Conservation (phyloP, 352 stramenopile genomes). For the Blastocystis hominis region DNA sequence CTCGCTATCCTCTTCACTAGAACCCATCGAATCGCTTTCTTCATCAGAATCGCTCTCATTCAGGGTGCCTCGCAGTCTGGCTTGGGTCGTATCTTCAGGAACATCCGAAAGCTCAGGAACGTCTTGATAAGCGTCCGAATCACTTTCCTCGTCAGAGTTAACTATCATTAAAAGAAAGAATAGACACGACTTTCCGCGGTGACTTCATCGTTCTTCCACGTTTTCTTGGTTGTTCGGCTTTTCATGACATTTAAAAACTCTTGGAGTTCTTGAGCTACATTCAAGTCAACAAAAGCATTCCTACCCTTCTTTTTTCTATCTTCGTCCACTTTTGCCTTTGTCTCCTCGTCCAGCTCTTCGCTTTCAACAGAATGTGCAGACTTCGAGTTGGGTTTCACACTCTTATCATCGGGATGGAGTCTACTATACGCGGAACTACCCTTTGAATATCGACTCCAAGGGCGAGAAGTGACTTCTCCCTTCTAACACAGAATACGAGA, state of each 20-base stretch:
- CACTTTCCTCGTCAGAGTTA: slow-evolving; percentile 6
- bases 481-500: slow-evolving; percentile 61
- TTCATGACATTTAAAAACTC: slow-evolving; percentile 81
- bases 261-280: slow-evolving; percentile 65
- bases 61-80: background rate
- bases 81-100: background rate
- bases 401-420: slow-evolving; percentile 63
- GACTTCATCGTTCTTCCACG: slow-evolving; percentile 77
- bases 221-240: slow-evolving; percentile 74
- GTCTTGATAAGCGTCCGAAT: background rate
- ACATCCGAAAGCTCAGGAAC: background rate
- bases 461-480: slow-evolving; percentile 67
- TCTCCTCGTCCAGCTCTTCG: slow-evolving; percentile 41
- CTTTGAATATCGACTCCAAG: slow-evolving; percentile 78
- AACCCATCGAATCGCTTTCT: slow-evolving; percentile 61
- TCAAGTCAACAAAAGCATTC: background rate
- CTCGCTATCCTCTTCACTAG: slow-evolving; percentile 60
- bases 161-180: background rate
- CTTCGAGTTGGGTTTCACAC: background rate
- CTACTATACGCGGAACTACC: slow-evolving; percentile 67
- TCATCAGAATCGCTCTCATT: slow-evolving; percentile 42
- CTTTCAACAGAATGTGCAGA: slow-evolving; percentile 60
- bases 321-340: slow-evolving; percentile 60
- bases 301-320: slow-evolving; percentile 63
- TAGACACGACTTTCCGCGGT: background rate